A percentile compares a stretch with the other conserved stretches of the same genome.
These are phyloP conservation scores for Candida yuanshanica DNA, from an alignment of 805 yeast species.

Conservation along the genomic window DNA sequence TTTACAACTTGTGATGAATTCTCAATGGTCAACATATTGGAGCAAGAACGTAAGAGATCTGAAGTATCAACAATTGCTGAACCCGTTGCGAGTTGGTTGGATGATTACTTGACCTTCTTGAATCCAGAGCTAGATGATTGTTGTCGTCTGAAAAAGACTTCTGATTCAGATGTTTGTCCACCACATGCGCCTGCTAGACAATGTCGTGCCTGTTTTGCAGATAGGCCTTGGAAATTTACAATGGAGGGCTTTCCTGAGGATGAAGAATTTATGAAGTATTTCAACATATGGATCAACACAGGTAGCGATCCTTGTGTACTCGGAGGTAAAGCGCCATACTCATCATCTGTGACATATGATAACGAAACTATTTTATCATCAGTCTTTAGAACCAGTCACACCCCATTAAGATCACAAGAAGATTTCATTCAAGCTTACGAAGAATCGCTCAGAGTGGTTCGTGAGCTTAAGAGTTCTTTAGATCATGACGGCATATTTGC, in stretches of 20 bases:
- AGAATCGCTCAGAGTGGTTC: slow-evolving; percentile 61
- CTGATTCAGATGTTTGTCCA: slow-evolving; percentile 45
- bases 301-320: slow-evolving; percentile 90
- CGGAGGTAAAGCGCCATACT: slow-evolving; percentile 93
- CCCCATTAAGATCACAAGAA: slow-evolving; percentile 70
- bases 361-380: slow-evolving; percentile 45
- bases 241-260: slow-evolving; percentile 84
- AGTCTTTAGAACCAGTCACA: slow-evolving; percentile 75
- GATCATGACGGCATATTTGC: slow-evolving; percentile 64
- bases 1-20: slow-evolving; percentile 77
- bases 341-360: slow-evolving; percentile 46
- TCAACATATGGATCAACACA: slow-evolving; percentile 75
- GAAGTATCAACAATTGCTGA: slow-evolving; percentile 62
- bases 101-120: slow-evolving; percentile 81
- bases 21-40: slow-evolving; percentile 75
- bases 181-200: slow-evolving; percentile 62
- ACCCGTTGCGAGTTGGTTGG: slow-evolving; percentile 90
- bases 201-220: slow-evolving; percentile 68
- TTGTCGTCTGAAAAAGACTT: slow-evolving; percentile 60
- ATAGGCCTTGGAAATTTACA: slow-evolving; percentile 58
- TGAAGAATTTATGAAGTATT: slow-evolving; percentile 62
- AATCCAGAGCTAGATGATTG: slow-evolving; percentile 86
- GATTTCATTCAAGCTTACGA: slow-evolving; percentile 81
- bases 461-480: slow-evolving; percentile 39
- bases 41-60: slow-evolving; percentile 74